Percentiles rank a stretch among this genome's conserved stretches.
Conservation (phyloP, 257 asterid species). For the Cynanchum wilfordii region DNA sequence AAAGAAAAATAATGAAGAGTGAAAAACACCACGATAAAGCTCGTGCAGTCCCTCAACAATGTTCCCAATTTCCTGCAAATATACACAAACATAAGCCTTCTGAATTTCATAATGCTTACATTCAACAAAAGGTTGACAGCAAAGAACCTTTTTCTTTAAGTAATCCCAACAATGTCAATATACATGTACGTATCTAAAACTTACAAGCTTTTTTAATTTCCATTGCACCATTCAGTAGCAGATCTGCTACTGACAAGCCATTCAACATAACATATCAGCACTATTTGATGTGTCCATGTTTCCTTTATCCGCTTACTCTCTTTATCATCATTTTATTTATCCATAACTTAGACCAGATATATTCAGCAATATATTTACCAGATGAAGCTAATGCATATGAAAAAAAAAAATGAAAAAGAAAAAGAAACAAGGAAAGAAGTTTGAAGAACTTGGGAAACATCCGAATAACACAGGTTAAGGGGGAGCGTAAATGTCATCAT, state of each 20-base stretch:
- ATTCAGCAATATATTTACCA: background rate
- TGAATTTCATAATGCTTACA: background rate
- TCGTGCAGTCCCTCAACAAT: background rate
- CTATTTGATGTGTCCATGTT: background rate
- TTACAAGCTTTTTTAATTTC: background rate
- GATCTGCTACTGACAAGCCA: background rate
- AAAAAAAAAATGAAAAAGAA: no score
- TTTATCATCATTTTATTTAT: background rate
- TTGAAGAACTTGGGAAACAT: background rate
- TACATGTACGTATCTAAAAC: background rate
- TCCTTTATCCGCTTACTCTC: background rate
- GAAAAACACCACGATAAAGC: background rate
- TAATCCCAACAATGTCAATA: background rate
- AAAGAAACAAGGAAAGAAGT: no score
- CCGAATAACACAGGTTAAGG: background rate
- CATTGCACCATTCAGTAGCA: background rate
- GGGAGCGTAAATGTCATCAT: background rate
- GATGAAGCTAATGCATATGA: background rate
- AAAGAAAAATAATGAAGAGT: background rate
- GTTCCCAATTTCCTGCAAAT: constrained; percentile 8
- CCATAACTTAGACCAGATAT: background rate
- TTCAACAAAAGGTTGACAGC: background rate
- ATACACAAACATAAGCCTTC: background rate
- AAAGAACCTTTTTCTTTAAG: background rate
- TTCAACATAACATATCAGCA: background rate